Evolutionary conservation across 1,284 basidiomycete genomes (phyloP), one percentile per base, ranked within the genome.

Genomic region (Rhodotorula sp.): DNA sequence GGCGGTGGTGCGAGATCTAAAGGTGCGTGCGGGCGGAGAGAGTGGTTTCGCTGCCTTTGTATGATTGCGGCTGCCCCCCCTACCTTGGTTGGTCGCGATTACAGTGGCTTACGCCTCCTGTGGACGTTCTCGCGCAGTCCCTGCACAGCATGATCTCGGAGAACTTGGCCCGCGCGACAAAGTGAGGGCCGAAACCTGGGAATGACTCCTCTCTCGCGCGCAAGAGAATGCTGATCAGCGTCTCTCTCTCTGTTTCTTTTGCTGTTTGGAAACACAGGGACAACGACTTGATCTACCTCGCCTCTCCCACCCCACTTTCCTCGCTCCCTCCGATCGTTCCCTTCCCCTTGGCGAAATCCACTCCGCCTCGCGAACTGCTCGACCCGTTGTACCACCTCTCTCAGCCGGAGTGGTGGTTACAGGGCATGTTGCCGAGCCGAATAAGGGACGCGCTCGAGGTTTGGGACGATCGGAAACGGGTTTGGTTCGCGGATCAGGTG

Each of bases 241-340:
- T 37, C 33, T 37, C 6, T 37, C 33, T 37, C 33, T 37, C 33
- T 37, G 1, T 37, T 37, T 37, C 10, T 24, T 48, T 26, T 6
- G n/a, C 26, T 56, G 18, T 51, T 18, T 29, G 12, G 22, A 49
- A 44, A 22, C 8, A 12, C 71, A 87, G 91, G 42, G 96, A 99
- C 80, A 99, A 99, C 78, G 91, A 97, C 80, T 83, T 98, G 8
- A 96, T 99, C 63, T 99, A 99, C 81, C 91, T 97, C 75, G 86
- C 93, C 68, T 88, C 91, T 58, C 85, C 96, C 0, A 94, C 93
- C 0, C 83, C 91, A 0, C 78, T 86, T 2, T 87, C 90, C 3
- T 85, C 88, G 42, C 84, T 97, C 6, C 81, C 89, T 0, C 79
- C 85, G 0, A 88, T 98, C 59, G 81, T 84, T 53, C 87, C 87